Base-by-base conservation (phyloP, 495 filamentous ascomycete species). In the Aspergillus heteromorphus region DNA sequence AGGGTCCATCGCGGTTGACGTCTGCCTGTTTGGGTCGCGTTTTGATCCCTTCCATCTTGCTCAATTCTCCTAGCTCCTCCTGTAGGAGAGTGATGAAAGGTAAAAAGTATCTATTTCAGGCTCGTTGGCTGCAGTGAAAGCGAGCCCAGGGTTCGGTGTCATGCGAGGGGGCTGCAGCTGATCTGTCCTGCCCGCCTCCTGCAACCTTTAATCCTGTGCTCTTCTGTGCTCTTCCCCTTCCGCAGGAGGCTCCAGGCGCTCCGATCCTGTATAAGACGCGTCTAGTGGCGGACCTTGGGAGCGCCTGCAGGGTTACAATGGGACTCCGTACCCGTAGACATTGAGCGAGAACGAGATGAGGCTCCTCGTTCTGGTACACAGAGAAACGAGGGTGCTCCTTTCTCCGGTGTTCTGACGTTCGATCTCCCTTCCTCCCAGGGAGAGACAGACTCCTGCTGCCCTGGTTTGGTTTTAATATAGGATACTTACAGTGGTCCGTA, bases 91-190 rank as follows among this genome's bases (percentile, higher is more conserved):
- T 6, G 5, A 20, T 13, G 14, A 47, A 21, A 47, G 27, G 11
- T 6, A 45, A 51, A 48, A 38, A 23, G 4, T 41, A 43, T 45
- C 34, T 52, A 48, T 34, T 61, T 45, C 30, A 50, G 53, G 48
- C 23, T 14, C 18, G 43, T 45, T 31, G 41, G 25, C n/a, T 30
- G 49, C 57, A n/a, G n/a, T n/a, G n/a, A n/a, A n/a, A n/a, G n/a
- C n/a, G n/a, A n/a, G n/a, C n/a, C 42, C 4, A 47, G 47, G 45
- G 45, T 53, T 45, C 53, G 51, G 53, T 48, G 34, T 55, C 38
- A 64, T 53, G 61, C 61, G 57, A 64, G 61, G 61, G 56, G 61
- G 31, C 41, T n/a, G 29, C 51, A 64, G 54, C 42, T 61, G 55
- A 59, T 49, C 54, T 57, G 54, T 61, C 58, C 40, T 40, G 45